phyloP scores from a whole-genome alignment of 495 filamentous ascomycete species.

The Penicillium ochrochloron region DNA sequence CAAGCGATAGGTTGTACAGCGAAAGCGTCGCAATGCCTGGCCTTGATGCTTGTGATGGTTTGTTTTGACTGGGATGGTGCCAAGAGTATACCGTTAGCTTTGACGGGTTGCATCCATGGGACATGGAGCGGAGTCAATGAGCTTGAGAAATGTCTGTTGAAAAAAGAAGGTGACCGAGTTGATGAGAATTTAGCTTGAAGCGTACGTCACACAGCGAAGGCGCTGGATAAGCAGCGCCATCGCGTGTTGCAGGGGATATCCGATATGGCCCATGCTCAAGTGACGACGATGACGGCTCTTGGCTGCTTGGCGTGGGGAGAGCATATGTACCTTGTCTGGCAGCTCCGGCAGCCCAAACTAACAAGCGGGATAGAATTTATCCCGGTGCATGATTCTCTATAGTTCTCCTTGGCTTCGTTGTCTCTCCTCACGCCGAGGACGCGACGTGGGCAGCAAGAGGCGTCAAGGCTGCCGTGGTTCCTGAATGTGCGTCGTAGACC shows the following conservation, averaged over 20 bases:
- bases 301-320: constrained; percentile 29
- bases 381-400: background rate
- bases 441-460: background rate
- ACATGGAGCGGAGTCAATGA: constrained; percentile 4
- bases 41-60: background rate
- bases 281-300: constrained; percentile 22
- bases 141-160: background rate
- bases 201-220: constrained; percentile 17
- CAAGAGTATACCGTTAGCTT: constrained; percentile 1
- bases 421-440: background rate
- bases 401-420: background rate
- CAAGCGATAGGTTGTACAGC: background rate
- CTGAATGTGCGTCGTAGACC: constrained; percentile 6
- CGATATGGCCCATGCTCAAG: constrained; percentile 14
- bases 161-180: background rate
- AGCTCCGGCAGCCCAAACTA: constrained; percentile 21
- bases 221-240: constrained; percentile 22
- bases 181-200: background rate
- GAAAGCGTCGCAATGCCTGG: constrained; percentile 10
- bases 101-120: background rate
- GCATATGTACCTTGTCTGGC: constrained; percentile 13
- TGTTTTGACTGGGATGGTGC: background rate
- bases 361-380: constrained; percentile 12
- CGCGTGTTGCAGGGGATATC: constrained; percentile 11
- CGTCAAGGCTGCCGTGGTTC: constrained; percentile 23